Evolutionary conservation across 192 early-diverging fungal genomes (phyloP).

Genomic region (Diversispora epigaea): DNA sequence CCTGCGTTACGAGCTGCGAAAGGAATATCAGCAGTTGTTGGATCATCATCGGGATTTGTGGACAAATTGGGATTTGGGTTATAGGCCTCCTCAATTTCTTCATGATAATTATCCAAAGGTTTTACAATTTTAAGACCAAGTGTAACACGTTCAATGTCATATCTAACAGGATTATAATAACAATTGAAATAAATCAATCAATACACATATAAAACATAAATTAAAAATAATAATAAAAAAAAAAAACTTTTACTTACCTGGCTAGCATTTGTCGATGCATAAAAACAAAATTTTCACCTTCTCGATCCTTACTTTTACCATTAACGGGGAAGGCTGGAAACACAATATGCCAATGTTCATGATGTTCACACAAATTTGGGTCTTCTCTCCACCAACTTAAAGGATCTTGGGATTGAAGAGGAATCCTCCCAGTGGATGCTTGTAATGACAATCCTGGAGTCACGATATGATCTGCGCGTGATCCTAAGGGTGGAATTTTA

Average conservation of each 20-base stretch:
- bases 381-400: background rate
- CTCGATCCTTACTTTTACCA: background rate
- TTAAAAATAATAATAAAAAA: too few relatives aligned
- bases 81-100: background rate
- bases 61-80: background rate
- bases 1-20: background rate
- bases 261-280: slow-evolving; percentile 19
- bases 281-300: background rate
- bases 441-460: background rate
- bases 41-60: background rate
- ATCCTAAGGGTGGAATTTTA: background rate
- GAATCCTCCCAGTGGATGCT: background rate
- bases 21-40: background rate
- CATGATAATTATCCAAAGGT: background rate
- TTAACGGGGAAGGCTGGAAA: background rate
- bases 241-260: background rate
- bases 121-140: background rate
- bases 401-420: too few relatives aligned
- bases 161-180: background rate
- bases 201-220: background rate
- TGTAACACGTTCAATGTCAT: background rate
- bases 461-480: background rate
- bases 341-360: slow-evolving; percentile 17
- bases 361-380: slow-evolving; percentile 5
- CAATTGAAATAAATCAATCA: background rate